phyloP scores from a whole-genome alignment of 2,329 filamentous ascomycete genomes.

The Colletotrichum orchidophilum region DNA sequence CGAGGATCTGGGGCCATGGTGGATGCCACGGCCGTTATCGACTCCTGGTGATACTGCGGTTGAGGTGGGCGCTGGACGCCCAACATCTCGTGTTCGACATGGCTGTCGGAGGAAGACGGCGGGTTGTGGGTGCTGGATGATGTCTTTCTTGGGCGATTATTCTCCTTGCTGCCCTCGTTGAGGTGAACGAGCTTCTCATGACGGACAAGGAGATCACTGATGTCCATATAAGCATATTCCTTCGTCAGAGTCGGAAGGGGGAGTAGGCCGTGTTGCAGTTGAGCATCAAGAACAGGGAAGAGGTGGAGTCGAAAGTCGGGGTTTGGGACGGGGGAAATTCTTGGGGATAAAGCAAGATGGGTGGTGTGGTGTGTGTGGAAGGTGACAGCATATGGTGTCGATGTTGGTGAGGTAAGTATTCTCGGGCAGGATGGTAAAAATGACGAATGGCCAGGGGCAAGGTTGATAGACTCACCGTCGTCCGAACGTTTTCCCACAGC shows the following conservation, averaged over 20 bases:
- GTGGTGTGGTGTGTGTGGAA: constrained; percentile 29
- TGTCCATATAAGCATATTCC: constrained; percentile 67
- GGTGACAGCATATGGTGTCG: constrained; percentile 21
- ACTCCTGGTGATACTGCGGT: constrained; percentile 51
- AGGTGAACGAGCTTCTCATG: constrained; percentile 73
- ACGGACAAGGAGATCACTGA: constrained; percentile 70
- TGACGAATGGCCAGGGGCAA: constrained; percentile 26
- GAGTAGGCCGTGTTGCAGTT: constrained; percentile 16
- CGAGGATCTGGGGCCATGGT: constrained; percentile 58
- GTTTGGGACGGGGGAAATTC: constrained; percentile 13
- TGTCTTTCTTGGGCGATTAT: constrained; percentile 59
- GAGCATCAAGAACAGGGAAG: constrained; percentile 25
- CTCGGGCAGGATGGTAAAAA: constrained; percentile 18
- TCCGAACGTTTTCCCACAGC: constrained; percentile 71
- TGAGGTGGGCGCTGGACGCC: constrained; percentile 49
- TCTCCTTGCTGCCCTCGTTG: constrained; percentile 67
- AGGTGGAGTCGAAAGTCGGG: constrained; percentile 11
- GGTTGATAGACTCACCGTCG: constrained; percentile 60
- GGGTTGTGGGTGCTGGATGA: constrained; percentile 51
- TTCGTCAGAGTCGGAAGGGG: constrained; percentile 28
- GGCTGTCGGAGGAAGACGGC: constrained; percentile 57
- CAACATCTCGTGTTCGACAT: constrained; percentile 57
- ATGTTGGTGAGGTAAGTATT: constrained; percentile 19
- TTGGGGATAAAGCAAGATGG: constrained; percentile 24
- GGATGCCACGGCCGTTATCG: constrained; percentile 49